A percentile compares a stretch with the other conserved stretches of the same genome.
phyloP scores from a whole-genome alignment of 140 eudicot genomes.

The Bidens hawaiensis region DNA sequence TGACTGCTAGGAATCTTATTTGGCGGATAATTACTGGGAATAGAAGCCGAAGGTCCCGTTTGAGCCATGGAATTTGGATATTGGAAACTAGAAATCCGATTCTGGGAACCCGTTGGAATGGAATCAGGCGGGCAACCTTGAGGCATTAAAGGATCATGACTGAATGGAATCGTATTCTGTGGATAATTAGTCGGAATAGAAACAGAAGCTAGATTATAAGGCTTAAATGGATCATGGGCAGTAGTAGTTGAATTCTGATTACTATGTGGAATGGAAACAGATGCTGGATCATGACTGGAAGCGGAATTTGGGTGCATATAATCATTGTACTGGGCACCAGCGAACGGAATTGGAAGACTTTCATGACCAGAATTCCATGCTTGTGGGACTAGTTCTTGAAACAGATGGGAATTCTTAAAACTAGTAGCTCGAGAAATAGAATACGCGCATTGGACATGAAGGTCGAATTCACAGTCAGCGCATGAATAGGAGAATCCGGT shows the following conservation, averaged over 20 bases:
- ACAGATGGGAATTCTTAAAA: slow-evolving; percentile 19
- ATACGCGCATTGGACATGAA: slow-evolving; percentile 56
- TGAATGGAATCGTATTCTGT: neutral
- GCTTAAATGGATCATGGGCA: slow-evolving; percentile 28
- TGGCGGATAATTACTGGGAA: neutral
- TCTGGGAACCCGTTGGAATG: neutral
- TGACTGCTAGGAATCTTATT: neutral
- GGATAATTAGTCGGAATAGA: slow-evolving; percentile 1
- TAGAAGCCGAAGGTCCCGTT: slow-evolving; percentile 2
- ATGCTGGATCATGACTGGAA: slow-evolving; percentile 13
- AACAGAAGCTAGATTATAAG: slow-evolving; percentile 12
- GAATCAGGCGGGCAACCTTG: neutral
- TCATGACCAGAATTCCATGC: slow-evolving; percentile 21
- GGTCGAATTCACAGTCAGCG: slow-evolving; percentile 44
- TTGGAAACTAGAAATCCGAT: neutral
- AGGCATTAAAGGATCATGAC: no score
- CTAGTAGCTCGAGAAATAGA: slow-evolving; percentile 15
- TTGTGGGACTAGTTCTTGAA: slow-evolving; percentile 27
- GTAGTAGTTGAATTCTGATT: slow-evolving; percentile 5
- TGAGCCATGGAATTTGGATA: neutral
- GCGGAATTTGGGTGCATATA: neutral
- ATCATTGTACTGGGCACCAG: slow-evolving; percentile 2
- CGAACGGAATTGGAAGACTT: slow-evolving; percentile 7
- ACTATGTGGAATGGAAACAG: slow-evolving; percentile 8
- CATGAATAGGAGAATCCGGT: slow-evolving; percentile 40